phyloP scores from a whole-genome alignment of 78 protist genomes.

The Planoprotostelium fungivorum region DNA sequence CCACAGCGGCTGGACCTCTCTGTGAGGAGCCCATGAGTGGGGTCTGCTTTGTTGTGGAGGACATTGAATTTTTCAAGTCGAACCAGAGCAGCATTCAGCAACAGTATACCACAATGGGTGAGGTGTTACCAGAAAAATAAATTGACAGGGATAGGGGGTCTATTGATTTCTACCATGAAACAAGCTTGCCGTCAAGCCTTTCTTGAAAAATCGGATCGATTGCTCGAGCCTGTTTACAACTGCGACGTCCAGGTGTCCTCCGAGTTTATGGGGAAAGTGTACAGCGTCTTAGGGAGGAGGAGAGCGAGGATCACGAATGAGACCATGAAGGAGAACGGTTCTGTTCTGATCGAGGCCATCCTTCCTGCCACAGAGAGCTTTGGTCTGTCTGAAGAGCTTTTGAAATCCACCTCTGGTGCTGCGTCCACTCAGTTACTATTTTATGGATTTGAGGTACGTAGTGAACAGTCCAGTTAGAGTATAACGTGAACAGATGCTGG shows the following conservation, averaged over 20 bases:
- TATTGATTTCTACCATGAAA: constrained; percentile 67
- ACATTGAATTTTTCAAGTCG: constrained; percentile 23
- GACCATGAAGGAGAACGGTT: constrained; percentile 82
- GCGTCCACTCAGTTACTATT: constrained; percentile 89
- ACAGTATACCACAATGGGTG: background rate
- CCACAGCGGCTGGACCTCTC: constrained; percentile 85
- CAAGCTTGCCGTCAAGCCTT: constrained; percentile 76
- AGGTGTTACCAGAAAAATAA: background rate
- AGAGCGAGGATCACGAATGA: constrained; percentile 81
- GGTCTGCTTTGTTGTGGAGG: constrained; percentile 75
- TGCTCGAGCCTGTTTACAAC: constrained; percentile 83
- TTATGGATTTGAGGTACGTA: constrained; percentile 65
- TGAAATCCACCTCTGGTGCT: constrained; percentile 83
- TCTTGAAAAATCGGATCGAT: constrained; percentile 53
- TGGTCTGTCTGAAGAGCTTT: constrained; percentile 82
- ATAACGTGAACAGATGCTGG: too few relatives aligned
- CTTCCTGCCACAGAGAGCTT: constrained; percentile 91
- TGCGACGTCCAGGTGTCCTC: constrained; percentile 77
- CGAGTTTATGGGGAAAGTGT: constrained; percentile 82
- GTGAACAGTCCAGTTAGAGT: too few relatives aligned
- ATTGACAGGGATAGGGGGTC: constrained; percentile 47
- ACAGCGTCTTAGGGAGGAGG: constrained; percentile 76
- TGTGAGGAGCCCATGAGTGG: constrained; percentile 97
- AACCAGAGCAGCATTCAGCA: constrained; percentile 15
- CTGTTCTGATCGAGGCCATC: constrained; percentile 69